Conservation (phyloP, 805 yeast genomes). For the Isabelozyma pseudorhagii region DNA sequence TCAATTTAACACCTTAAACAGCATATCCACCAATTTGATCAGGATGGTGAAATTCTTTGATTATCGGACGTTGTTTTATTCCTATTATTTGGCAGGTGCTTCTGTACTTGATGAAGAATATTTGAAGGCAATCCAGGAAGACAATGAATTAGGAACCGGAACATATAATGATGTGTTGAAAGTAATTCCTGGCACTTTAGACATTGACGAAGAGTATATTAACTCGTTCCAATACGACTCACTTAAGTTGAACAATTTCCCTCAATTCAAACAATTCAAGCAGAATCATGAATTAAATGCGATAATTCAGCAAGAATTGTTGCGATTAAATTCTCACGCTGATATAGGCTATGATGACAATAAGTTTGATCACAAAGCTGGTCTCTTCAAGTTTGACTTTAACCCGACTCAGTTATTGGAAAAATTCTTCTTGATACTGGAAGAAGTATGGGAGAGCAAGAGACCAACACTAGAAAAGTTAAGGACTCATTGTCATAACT, state of each 20-base stretch:
- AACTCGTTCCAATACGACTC: conserved; percentile 2
- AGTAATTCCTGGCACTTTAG: conserved; percentile 13
- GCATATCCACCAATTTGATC: conserved; percentile 22
- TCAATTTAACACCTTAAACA: conserved; percentile 19
- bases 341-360: neutral
- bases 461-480: conserved; percentile 7
- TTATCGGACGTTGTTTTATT: conserved; percentile 23
- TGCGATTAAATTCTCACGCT: neutral
- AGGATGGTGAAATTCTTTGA: conserved; percentile 33
- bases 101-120: conserved; percentile 21
- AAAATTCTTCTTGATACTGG: conserved; percentile 4
- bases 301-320: conserved; percentile 1
- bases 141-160: conserved; percentile 5
- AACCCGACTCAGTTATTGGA: conserved; percentile 14
- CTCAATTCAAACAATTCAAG: conserved; percentile 13
- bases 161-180: conserved; percentile 13
- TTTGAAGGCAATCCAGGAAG: conserved; percentile 6
- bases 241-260: conserved; percentile 11
- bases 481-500: conserved; percentile 9
- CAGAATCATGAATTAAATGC: conserved; percentile 7
- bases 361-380: conserved; percentile 18
- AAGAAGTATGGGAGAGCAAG: conserved; percentile 6
- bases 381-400: conserved; percentile 26
- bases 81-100: conserved; percentile 16
- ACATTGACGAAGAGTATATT: conserved; percentile 7